A percentile compares a stretch with the other conserved stretches of the same genome.
Evolutionary conservation across 768 basidiomycete genomes (phyloP).

Genomic region (Hysterangium stoloniferum): DNA sequence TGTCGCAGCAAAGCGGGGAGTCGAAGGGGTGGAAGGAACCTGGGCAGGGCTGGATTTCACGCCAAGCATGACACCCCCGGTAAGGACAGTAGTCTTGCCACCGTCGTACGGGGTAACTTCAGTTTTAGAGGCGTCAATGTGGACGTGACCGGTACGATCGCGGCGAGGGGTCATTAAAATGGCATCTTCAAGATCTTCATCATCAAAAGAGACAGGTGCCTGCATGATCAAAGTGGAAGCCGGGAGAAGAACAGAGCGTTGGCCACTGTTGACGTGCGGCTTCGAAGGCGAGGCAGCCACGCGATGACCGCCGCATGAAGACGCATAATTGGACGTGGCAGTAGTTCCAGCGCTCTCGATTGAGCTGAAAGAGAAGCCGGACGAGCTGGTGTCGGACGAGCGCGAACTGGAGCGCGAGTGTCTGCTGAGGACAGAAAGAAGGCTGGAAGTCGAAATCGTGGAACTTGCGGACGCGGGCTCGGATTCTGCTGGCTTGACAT

Average conservation of each 20-base stretch:
- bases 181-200: slow-evolving; percentile 3
- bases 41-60: slow-evolving; percentile 20
- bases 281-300: slow-evolving; percentile 28
- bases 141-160: slow-evolving; percentile 66
- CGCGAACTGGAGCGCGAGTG: slow-evolving; percentile 47
- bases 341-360: slow-evolving; percentile 39
- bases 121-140: slow-evolving; percentile 64
- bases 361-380: slow-evolving; percentile 62
- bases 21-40: slow-evolving; percentile 20
- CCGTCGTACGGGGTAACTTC: slow-evolving; percentile 83
- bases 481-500: not conserved
- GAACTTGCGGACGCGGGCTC: slow-evolving; percentile 5
- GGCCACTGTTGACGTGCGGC: not conserved
- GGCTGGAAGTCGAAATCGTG: slow-evolving; percentile 41
- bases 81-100: slow-evolving; percentile 82
- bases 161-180: slow-evolving; percentile 33
- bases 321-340: slow-evolving; percentile 30
- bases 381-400: slow-evolving; percentile 63
- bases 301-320: slow-evolving; percentile 26
- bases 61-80: slow-evolving; percentile 84
- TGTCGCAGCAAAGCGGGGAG: slow-evolving; percentile 22
- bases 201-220: not conserved
- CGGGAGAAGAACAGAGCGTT: slow-evolving; percentile 5
- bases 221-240: slow-evolving; percentile 8
- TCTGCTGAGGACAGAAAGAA: slow-evolving; percentile 48